These are phyloP conservation scores for Euphorbia tirucalli DNA, from an alignment of 345 rosid species.

Conservation along the genomic window DNA sequence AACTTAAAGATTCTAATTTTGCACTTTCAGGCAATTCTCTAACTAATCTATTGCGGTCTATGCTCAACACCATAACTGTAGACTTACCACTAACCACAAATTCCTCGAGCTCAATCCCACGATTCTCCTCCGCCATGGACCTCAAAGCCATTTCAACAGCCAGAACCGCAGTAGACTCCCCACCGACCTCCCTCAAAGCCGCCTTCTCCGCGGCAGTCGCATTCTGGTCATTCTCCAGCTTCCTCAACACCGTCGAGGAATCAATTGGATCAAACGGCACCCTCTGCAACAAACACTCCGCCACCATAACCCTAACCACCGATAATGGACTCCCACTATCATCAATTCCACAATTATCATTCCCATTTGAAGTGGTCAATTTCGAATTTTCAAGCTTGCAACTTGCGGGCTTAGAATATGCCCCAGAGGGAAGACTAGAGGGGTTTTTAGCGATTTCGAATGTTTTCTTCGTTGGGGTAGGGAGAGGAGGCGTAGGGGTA, in stretches of 20 bases:
- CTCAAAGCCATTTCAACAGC: conserved; percentile 83
- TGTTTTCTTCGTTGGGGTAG: conserved; percentile 42
- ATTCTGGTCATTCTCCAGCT: conserved; percentile 82
- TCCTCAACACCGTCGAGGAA: conserved; percentile 75
- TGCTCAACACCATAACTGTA: conserved; percentile 73
- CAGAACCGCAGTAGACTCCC: conserved; percentile 71
- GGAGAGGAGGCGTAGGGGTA: conserved; percentile 64
- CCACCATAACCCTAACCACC: conserved; percentile 83
- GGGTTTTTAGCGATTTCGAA: conserved; percentile 25
- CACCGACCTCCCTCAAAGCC: conserved; percentile 76
- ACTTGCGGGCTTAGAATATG: neutral
- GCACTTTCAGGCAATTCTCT: conserved; percentile 76
- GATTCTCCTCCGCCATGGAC: conserved; percentile 82
- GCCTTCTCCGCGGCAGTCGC: conserved; percentile 66
- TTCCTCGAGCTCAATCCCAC: conserved; percentile 79
- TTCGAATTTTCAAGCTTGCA: conserved; percentile 8
- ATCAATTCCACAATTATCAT: conserved; percentile 11
- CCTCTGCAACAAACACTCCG: conserved; percentile 72
- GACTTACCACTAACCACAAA: conserved; percentile 82
- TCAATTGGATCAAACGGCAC: conserved; percentile 76
- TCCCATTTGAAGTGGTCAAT: neutral
- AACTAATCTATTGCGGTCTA: conserved; percentile 66
- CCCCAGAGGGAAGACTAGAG: conserved; percentile 8
- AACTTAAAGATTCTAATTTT: conserved; percentile 38
- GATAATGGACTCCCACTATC: conserved; percentile 64